Conservation (phyloP, 441 rosid species). For the Populus hybrid region DNA sequence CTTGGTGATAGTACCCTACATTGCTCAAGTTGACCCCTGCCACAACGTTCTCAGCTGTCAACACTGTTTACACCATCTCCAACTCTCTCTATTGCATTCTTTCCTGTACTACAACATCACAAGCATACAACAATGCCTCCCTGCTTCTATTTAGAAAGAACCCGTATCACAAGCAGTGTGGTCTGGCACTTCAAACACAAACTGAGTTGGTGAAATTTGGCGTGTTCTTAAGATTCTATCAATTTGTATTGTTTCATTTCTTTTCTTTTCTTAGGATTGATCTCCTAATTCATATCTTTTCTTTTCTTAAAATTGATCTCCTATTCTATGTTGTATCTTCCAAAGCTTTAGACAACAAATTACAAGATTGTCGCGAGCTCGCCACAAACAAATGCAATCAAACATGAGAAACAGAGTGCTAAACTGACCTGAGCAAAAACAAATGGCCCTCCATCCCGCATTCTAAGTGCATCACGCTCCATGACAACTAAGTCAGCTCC, state of each 20-base stretch:
- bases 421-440: slow-evolving; percentile 85
- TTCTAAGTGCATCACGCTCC: slow-evolving; percentile 87
- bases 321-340: background rate
- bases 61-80: background rate
- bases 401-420: background rate
- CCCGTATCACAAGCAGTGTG: background rate
- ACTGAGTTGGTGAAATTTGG: background rate
- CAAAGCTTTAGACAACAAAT: background rate
- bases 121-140: background rate
- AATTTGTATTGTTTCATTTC: background rate
- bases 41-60: background rate
- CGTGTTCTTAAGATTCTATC: background rate
- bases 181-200: background rate
- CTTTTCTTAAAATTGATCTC: background rate
- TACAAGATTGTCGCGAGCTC: background rate
- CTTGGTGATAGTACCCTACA: background rate
- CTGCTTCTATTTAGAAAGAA: background rate
- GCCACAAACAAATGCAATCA: background rate
- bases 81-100: background rate
- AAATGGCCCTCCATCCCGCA: slow-evolving; percentile 98
- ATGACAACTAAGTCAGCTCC: slow-evolving; percentile 84
- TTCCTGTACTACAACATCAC: background rate
- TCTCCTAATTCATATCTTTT: too few relatives aligned
- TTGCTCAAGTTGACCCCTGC: background rate
- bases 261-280: background rate